Conservation (phyloP, 345 rosid species). For the Salix exigua region DNA sequence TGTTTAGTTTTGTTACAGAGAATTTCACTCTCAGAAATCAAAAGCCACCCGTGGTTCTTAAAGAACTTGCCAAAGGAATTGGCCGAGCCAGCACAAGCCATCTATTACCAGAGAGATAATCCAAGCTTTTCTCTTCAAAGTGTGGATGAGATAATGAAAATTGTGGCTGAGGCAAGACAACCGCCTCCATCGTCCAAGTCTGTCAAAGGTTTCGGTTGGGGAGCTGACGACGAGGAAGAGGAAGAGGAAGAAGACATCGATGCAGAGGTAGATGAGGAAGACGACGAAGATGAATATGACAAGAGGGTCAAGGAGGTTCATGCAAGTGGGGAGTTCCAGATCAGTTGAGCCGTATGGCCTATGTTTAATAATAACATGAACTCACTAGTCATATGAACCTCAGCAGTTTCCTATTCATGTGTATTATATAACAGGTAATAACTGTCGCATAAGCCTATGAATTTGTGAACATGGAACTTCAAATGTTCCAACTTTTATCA, state of each 20-base stretch:
- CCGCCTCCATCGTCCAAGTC: conserved; percentile 49
- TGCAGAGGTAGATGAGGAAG: conserved; percentile 55
- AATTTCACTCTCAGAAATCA: conserved; percentile 24
- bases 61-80: conserved; percentile 92
- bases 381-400: background rate
- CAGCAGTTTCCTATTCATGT: background rate
- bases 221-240: conserved; percentile 51
- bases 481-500: background rate
- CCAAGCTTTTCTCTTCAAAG: conserved; percentile 74
- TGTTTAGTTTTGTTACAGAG: conserved; percentile 13
- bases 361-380: background rate
- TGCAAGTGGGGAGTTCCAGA: conserved; percentile 69
- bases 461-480: background rate
- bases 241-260: conserved; percentile 59
- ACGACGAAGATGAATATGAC: conserved; percentile 86
- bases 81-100: conserved; percentile 70
- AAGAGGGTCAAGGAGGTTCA: conserved; percentile 83
- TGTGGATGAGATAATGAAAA: conserved; percentile 83
- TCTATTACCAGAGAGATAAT: conserved; percentile 64
- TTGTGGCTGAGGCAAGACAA: conserved; percentile 82
- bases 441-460: background rate
- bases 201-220: conserved; percentile 69
- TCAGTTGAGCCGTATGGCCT: conserved; percentile 28
- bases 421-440: conserved; percentile 1
- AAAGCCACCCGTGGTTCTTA: conserved; percentile 81